Evolutionary conservation across 106 monocot genomes (phyloP).

Genomic region (Allium fistulosum): DNA sequence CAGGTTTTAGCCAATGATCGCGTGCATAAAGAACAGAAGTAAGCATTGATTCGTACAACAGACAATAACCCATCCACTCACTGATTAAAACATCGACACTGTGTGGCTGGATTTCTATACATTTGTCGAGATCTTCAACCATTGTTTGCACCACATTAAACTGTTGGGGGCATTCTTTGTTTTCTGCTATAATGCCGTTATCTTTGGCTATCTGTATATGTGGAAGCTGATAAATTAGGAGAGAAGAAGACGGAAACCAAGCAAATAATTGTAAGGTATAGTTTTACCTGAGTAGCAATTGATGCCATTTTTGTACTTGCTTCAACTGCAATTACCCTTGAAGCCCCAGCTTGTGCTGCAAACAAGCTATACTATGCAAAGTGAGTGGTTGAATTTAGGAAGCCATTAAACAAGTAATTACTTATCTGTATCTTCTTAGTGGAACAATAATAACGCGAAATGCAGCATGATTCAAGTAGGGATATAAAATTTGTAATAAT

Average conservation of each 20-base stretch:
- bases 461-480: no score
- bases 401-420: no score
- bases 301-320: conserved; percentile 91
- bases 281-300: conserved; percentile 65
- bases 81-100: conserved; percentile 90
- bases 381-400: not conserved
- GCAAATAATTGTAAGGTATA: not conserved
- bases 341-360: conserved; percentile 97
- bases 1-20: conserved; percentile 87
- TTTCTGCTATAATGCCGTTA: conserved; percentile 41
- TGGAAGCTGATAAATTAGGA: not conserved
- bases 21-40: conserved; percentile 92
- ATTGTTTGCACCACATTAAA: conserved; percentile 72
- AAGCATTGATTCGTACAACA: conserved; percentile 90
- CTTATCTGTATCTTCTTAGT: no score
- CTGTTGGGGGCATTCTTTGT: conserved; percentile 21
- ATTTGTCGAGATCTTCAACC: conserved; percentile 83
- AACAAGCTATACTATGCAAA: conserved; percentile 56
- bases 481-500: no score
- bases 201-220: conserved; percentile 65
- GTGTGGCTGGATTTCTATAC: conserved; percentile 39
- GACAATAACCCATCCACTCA: conserved; percentile 99
- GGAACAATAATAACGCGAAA: no score
- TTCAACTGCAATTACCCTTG: conserved; percentile 83
- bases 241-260: not conserved